These are phyloP conservation scores for Phialocephala sp. DNA, from an alignment of 2,329 filamentous ascomycete genomes.

Conservation along the genomic window DNA sequence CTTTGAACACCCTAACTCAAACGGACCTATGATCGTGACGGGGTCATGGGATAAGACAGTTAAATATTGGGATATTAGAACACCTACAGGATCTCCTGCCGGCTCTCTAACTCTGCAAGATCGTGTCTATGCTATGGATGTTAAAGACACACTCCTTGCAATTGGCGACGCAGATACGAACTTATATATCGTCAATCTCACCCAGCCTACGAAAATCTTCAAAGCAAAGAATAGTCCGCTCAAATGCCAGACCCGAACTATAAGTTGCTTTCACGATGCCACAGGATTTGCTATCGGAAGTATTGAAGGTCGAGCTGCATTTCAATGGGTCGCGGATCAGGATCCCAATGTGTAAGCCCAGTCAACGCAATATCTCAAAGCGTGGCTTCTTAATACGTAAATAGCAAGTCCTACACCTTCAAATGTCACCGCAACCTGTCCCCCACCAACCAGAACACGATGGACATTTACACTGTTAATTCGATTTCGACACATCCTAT, in stretches of 20 bases:
- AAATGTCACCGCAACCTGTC: conserved; percentile 82
- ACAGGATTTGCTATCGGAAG: conserved; percentile 90
- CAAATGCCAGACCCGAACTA: conserved; percentile 93
- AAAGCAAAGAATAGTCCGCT: conserved; percentile 91
- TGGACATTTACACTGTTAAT: conserved; percentile 91
- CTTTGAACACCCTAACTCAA: conserved; percentile 66
- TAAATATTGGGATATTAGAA: conserved; percentile 82
- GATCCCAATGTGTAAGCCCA: background rate
- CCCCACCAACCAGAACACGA: conserved; percentile 57
- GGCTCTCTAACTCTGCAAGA: conserved; percentile 71
- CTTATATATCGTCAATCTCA: conserved; percentile 90
- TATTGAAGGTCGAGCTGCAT: conserved; percentile 84
- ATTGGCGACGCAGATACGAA: conserved; percentile 90
- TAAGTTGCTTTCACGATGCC: conserved; percentile 89
- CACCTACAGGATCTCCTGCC: conserved; percentile 48
- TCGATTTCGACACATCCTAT: conserved; percentile 94
- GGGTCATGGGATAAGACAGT: conserved; percentile 89
- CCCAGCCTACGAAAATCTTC: conserved; percentile 85
- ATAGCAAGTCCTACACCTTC: conserved; percentile 73
- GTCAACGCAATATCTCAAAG: background rate
- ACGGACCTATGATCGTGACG: conserved; percentile 82
- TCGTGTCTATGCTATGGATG: conserved; percentile 87
- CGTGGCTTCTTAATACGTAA: background rate
- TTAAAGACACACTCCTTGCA: conserved; percentile 83
- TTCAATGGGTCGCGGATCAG: conserved; percentile 6